Conservation (phyloP, 208 protist species). For the Trypanosoma melophagium region DNA sequence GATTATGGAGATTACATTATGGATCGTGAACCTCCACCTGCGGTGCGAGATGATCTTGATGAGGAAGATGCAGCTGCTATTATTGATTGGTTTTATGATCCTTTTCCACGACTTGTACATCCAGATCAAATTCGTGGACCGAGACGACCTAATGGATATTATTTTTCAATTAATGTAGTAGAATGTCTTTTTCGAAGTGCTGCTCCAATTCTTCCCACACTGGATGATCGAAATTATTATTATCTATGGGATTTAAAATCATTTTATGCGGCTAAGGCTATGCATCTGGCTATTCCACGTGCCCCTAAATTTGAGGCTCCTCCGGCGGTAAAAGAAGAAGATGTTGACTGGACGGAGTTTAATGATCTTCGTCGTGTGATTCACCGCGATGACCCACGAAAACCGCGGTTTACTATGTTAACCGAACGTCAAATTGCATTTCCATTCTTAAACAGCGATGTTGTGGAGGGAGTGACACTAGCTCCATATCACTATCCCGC, state of each 20-base stretch:
- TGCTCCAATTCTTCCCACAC: conserved; percentile 94
- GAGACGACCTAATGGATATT: conserved; percentile 88
- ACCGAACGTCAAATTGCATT: conserved; percentile 99
- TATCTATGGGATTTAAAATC: conserved; percentile 99
- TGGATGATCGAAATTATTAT: conserved; percentile 99
- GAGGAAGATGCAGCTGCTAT: conserved; percentile 97
- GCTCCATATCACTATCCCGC: conserved; percentile 95
- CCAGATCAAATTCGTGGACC: conserved; percentile 87
- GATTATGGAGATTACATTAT: conserved; percentile 99
- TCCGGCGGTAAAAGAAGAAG: conserved; percentile 72
- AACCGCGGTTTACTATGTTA: conserved; percentile 94
- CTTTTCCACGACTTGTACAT: conserved; percentile 93
- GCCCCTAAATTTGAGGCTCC: conserved; percentile 97
- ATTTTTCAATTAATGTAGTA: conserved; percentile 88
- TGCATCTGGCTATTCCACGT: conserved; percentile 99
- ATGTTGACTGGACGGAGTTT: conserved; percentile 99
- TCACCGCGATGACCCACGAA: conserved; percentile 94
- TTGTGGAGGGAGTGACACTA: conserved; percentile 94
- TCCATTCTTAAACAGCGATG: conserved; percentile 99
- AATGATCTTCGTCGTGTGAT: conserved; percentile 99
- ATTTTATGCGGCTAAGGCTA: conserved; percentile 99
- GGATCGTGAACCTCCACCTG: conserved; percentile 95
- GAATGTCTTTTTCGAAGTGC: conserved; percentile 94
- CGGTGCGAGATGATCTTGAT: conserved; percentile 97
- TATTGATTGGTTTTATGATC: conserved; percentile 99